Evolutionary conservation across 306 rosid genomes (phyloP).

Genomic region (Malus sieversii): DNA sequence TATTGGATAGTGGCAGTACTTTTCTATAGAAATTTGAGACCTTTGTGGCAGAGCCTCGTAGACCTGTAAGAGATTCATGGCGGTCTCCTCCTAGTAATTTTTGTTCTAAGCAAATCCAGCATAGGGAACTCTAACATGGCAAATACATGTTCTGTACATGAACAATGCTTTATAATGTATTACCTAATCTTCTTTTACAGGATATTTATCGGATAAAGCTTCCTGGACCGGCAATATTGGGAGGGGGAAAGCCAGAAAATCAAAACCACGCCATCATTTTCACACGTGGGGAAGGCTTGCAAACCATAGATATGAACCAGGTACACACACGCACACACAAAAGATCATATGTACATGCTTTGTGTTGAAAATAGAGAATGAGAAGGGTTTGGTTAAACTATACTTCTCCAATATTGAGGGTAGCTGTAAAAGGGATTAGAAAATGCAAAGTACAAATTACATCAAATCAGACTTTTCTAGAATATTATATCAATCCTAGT

Average conservation of each 20-base stretch:
- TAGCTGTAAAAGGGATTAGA: not conserved
- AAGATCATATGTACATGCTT: not conserved
- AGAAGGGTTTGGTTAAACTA: not conserved
- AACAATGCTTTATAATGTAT: conserved; percentile 12
- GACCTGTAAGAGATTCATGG: not conserved
- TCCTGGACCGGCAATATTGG: conserved; percentile 93
- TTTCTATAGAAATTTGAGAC: not conserved
- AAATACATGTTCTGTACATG: not conserved
- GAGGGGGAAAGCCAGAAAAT: conserved; percentile 98
- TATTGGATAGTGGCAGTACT: not conserved
- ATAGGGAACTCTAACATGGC: not conserved
- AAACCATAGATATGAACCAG: conserved; percentile 98
- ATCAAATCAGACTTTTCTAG: not conserved
- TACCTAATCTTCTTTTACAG: conserved; percentile 34
- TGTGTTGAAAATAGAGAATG: not conserved
- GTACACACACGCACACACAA: conserved; percentile 17
- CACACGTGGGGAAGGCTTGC: conserved; percentile 97
- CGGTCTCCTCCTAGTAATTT: not conserved
- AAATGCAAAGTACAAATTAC: not conserved
- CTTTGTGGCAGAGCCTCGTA: conserved; percentile 4
- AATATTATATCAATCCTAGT: not conserved
- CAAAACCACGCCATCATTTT: conserved; percentile 98
- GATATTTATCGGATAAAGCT: conserved; percentile 80
- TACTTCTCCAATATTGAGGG: not conserved
- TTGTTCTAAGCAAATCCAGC: not conserved